phyloP scores from a whole-genome alignment of 768 basidiomycete genomes.

The Termitomyces heimii region DNA sequence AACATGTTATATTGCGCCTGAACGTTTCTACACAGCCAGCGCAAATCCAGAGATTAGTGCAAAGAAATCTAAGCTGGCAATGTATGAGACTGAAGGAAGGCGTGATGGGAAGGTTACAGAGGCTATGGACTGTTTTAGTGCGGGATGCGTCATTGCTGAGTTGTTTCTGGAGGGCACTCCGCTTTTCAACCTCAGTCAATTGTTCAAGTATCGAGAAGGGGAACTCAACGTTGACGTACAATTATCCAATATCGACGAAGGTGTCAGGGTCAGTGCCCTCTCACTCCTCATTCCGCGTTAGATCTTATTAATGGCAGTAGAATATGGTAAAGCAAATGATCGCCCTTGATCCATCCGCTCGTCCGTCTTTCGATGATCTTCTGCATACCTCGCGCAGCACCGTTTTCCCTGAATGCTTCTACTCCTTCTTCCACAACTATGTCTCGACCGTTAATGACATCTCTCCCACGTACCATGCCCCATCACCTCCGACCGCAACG shows the following conservation, averaged over 20 bases:
- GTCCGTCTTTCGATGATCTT: slow-evolving; percentile 79
- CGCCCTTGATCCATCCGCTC: slow-evolving; percentile 62
- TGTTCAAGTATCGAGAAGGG: slow-evolving; percentile 91
- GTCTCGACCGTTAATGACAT: slow-evolving; percentile 74
- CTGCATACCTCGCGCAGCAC: slow-evolving; percentile 69
- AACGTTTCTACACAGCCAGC: slow-evolving; percentile 82
- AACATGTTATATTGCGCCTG: slow-evolving; percentile 95
- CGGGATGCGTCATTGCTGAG: slow-evolving; percentile 93
- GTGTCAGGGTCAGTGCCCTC: slow-evolving; percentile 71
- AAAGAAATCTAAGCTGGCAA: slow-evolving; percentile 51
- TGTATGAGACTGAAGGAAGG: slow-evolving; percentile 55
- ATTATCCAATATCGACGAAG: slow-evolving; percentile 65
- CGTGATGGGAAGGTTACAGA: slow-evolving; percentile 84
- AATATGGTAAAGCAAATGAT: slow-evolving; percentile 89
- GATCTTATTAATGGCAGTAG: slow-evolving; percentile 40
- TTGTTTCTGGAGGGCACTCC: slow-evolving; percentile 93
- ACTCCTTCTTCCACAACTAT: slow-evolving; percentile 91
- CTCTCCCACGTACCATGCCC: slow-evolving; percentile 37
- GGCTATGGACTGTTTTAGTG: slow-evolving; percentile 95
- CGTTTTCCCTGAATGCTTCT: slow-evolving; percentile 90
- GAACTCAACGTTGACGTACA: slow-evolving; percentile 72
- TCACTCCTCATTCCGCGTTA: background rate
- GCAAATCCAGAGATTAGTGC: slow-evolving; percentile 64
- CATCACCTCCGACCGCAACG: slow-evolving; percentile 26
- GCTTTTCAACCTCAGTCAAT: slow-evolving; percentile 88